Conservation (phyloP, 345 rosid species). For the Boechera retrofracta region DNA sequence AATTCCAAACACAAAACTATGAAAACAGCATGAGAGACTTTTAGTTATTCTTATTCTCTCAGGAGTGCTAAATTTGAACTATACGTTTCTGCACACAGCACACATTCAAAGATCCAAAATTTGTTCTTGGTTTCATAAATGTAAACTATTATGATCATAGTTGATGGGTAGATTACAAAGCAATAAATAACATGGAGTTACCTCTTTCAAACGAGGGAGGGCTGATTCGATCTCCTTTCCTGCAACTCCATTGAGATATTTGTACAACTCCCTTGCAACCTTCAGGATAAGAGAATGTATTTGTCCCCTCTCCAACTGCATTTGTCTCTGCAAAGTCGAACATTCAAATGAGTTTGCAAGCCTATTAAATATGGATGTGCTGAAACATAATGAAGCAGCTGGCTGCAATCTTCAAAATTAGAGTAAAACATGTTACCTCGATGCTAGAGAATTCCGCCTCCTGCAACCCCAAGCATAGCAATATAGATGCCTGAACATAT, state of each 20-base stretch:
- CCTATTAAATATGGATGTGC: neutral
- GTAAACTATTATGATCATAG: constrained; percentile 1
- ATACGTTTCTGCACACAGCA: constrained; percentile 7
- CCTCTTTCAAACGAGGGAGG: constrained; percentile 71
- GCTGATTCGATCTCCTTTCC: constrained; percentile 62
- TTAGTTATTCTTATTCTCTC: constrained; percentile 11
- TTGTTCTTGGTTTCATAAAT: constrained; percentile 15
- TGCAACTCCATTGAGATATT: constrained; percentile 62
- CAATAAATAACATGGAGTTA: constrained; percentile 34
- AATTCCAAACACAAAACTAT: constrained; percentile 13
- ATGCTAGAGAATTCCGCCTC: constrained; percentile 59
- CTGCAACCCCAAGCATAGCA: constrained; percentile 89
- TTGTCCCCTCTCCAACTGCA: constrained; percentile 76
- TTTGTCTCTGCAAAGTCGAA: constrained; percentile 68
- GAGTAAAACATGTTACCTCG: constrained; percentile 60
- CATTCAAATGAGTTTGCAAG: constrained; percentile 22
- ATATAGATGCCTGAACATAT: constrained; percentile 74
- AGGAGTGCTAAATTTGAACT: neutral
- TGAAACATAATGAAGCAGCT: constrained; percentile 21
- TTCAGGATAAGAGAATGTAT: constrained; percentile 68
- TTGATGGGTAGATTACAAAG: constrained; percentile 23
- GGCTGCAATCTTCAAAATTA: constrained; percentile 1
- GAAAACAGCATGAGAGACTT: neutral
- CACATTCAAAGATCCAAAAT: neutral
- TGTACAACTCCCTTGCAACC: constrained; percentile 64